Base-by-base conservation (phyloP, 805 yeast species). In the Nakazawaea wyomingensis region DNA sequence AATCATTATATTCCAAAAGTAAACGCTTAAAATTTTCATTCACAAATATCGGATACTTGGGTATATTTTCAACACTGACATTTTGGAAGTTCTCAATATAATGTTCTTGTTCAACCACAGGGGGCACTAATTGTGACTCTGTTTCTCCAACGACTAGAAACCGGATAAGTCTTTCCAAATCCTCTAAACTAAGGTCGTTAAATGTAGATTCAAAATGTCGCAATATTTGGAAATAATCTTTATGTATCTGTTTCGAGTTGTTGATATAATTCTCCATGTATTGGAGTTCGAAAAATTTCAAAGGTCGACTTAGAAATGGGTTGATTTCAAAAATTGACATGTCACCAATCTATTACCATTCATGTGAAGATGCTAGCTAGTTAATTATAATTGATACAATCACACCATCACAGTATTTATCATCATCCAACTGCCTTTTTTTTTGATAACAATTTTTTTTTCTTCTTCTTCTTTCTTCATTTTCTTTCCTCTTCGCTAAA, bases 251-350 rank as follows among this genome's bases (percentile, higher is more conserved):
- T 17, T 17, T 20, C 10, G 45, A 37, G 21, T 42, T 42, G 21
- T 36, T 42, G 16, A 42, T 31, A 21, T 18, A 31, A 21, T 42
- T 42, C 18, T 42, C 45, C 32, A 42, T 34, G 19, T 36, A 42
- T 22, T 42, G 45, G 4, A 42, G 22, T 20, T 42, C 45, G 19
- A 28, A 42, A 24, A 42, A 42, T 22, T 31, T 30, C 14, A 42
- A 26, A 9, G 45, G 45, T 17, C 45, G 29, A 5, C 35, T 30
- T 32, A 42, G 31, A 22, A 19, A 13, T n/a, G 17, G 34, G 17
- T 36, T 42, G 1, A 42, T 13, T 6, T 42, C 37, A 30, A 42
- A 42, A 7, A 42, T 31, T 4, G 37, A 22, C 45, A 42, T 42
- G 10, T 24, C 32, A 11, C n/a, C 31, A 8, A 5, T 24, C 31